phyloP scores from a whole-genome alignment of 2,329 filamentous ascomycete species.

The Penicillium sp. region DNA sequence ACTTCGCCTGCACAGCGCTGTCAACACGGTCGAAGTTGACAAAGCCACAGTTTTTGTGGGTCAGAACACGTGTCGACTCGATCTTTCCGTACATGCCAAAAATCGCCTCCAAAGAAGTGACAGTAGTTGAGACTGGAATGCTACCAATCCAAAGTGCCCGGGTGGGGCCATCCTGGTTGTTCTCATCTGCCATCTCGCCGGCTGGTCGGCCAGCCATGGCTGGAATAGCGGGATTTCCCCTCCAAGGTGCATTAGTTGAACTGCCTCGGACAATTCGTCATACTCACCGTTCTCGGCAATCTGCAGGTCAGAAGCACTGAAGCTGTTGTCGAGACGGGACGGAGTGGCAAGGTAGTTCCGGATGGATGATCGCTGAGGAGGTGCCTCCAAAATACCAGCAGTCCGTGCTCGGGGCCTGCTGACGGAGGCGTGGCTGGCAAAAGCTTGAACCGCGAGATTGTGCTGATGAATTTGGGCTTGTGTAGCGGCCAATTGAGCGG shows the following conservation, averaged over 20 bases:
- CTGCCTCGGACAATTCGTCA: conserved; percentile 73
- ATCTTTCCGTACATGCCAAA: conserved; percentile 92
- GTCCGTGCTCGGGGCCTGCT: conserved; percentile 86
- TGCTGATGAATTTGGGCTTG: conserved; percentile 76
- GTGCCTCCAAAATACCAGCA: conserved; percentile 83
- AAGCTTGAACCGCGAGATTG: conserved; percentile 89
- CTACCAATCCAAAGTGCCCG: conserved; percentile 95
- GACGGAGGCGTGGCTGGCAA: conserved; percentile 75
- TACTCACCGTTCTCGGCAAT: conserved; percentile 73
- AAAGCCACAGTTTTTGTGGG: conserved; percentile 98
- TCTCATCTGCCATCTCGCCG: conserved; percentile 69
- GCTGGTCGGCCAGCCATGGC: conserved; percentile 62
- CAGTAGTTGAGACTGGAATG: conserved; percentile 94
- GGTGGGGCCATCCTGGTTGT: conserved; percentile 80
- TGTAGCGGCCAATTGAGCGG: conserved; percentile 58
- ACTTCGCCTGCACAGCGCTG: conserved; percentile 84
- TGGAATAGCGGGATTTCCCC: conserved; percentile 21
- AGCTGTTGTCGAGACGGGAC: conserved; percentile 69
- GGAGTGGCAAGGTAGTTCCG: conserved; percentile 74
- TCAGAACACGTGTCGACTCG: conserved; percentile 85
- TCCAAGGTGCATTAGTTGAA: conserved; percentile 70
- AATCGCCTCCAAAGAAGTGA: conserved; percentile 89
- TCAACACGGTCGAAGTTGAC: conserved; percentile 94
- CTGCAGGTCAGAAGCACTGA: conserved; percentile 70
- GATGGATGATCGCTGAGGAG: conserved; percentile 59